Conservation (phyloP, 2,329 filamentous ascomycete genomes). For the Sporothrix sp. region DNA sequence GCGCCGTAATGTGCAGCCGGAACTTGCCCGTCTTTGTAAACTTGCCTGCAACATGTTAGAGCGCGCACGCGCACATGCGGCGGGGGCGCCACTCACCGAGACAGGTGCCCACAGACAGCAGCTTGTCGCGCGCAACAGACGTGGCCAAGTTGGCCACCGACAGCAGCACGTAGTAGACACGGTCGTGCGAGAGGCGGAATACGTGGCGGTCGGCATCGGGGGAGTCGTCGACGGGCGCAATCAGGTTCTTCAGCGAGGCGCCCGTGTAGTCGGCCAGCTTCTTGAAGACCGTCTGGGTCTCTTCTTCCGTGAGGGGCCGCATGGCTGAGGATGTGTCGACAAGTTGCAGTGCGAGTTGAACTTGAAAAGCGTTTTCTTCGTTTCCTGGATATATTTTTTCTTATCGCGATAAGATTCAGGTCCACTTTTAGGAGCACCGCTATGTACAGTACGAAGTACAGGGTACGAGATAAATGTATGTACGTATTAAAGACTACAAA, state of each 20-base stretch:
- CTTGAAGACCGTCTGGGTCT: constrained; percentile 58
- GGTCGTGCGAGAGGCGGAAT: constrained; percentile 65
- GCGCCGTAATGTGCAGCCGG: constrained; percentile 77
- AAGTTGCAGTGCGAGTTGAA: no score
- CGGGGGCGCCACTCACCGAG: constrained; percentile 39
- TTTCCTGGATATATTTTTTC: constrained; percentile 8
- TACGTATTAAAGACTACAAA: no score
- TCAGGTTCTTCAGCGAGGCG: constrained; percentile 73
- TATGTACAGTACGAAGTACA: no score
- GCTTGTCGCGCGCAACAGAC: constrained; percentile 67
- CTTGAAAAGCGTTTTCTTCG: no score
- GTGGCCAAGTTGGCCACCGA: constrained; percentile 87
- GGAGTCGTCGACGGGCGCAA: constrained; percentile 59
- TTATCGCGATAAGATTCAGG: constrained; percentile 4
- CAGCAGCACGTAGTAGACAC: constrained; percentile 87
- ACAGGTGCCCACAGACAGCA: constrained; percentile 83
- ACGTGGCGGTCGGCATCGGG: constrained; percentile 68
- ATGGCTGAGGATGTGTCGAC: no score
- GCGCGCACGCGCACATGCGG: background rate
- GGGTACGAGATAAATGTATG: no score
- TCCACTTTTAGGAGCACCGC: no score
- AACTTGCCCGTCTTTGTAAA: constrained; percentile 98
- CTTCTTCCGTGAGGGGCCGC: constrained; percentile 21
- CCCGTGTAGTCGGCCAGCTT: constrained; percentile 94
- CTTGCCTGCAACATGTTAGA: constrained; percentile 48